These are phyloP conservation scores for Lasiodiplodia sp. DNA, from an alignment of 2,329 filamentous ascomycete species.

Conservation along the genomic window DNA sequence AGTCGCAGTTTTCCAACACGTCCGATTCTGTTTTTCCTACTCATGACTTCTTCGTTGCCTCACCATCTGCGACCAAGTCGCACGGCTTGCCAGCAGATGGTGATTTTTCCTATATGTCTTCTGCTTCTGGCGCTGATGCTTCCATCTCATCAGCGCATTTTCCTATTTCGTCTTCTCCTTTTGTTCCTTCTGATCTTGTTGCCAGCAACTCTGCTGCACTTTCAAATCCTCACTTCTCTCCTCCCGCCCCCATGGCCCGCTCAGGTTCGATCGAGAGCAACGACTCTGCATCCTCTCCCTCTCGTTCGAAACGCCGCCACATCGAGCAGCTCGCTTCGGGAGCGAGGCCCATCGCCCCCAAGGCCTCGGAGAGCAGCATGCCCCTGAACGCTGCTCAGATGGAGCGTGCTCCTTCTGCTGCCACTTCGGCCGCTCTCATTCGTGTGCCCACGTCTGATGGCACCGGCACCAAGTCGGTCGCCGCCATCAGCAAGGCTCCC, in stretches of 20 bases:
- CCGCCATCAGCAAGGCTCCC: conserved; percentile 58
- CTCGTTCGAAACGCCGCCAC: conserved; percentile 53
- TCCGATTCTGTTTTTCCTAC: conserved; percentile 44
- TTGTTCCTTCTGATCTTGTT: conserved; percentile 45
- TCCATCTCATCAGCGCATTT: conserved; percentile 29
- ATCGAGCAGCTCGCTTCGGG: conserved; percentile 58
- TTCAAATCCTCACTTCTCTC: conserved; percentile 25
- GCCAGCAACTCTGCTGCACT: conserved; percentile 31
- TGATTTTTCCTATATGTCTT: conserved; percentile 29
- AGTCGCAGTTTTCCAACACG: conserved; percentile 50
- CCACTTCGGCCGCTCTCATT: conserved; percentile 37
- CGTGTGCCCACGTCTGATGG: conserved; percentile 32
- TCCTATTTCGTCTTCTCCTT: conserved; percentile 43
- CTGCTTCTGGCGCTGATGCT: conserved; percentile 35
- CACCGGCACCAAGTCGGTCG: conserved; percentile 57
- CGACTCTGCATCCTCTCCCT: conserved; percentile 23
- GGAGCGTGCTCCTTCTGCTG: conserved; percentile 36
- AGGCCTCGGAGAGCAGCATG: conserved; percentile 41
- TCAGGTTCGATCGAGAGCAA: conserved; percentile 46
- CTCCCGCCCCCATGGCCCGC: conserved; percentile 17
- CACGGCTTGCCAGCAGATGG: conserved; percentile 29
- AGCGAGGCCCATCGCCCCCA: conserved; percentile 59
- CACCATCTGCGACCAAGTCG: conserved; percentile 34
- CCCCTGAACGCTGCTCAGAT: conserved; percentile 9
- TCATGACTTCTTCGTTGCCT: conserved; percentile 34